Base-by-base conservation (phyloP, 2,329 filamentous ascomycete genomes). In the Harringtonia lauricola region DNA sequence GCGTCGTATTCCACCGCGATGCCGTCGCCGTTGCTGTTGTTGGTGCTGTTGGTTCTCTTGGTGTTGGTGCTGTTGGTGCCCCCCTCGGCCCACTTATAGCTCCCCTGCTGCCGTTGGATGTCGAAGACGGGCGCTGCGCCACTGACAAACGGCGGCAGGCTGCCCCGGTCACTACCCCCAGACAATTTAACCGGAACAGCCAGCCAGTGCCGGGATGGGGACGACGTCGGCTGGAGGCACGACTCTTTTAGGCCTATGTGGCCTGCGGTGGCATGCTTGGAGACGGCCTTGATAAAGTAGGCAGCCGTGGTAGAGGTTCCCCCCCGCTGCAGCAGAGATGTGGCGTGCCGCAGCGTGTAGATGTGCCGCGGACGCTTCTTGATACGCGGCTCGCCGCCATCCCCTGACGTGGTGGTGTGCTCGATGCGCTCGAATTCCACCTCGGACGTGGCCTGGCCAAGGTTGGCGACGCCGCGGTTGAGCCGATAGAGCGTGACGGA, bases 371-470 rank as follows among this genome's bases (percentile, higher is more conserved):
- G 14, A 7, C 28, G 28, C 9, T 9, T 4, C 14, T 17, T 22
- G 19, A 24, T 17, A 5, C 15, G 3, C 4, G n/a, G 4, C 6
- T 5, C 33, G 15, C n/a, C 17, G 33, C 17, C n/a, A n/a, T n/a
- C n/a, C n/a, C n/a, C n/a, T n/a, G n/a, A n/a, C n/a, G n/a, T n/a
- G n/a, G n/a, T n/a, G n/a, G n/a, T 18, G 15, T 21, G 40, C n/a
- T 43, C 41, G 18, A 43, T 6, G 2, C 41, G 41, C 35, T 43
- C 35, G 10, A 43, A 19, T 15, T 17, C 22, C 12, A 43, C 41
- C n/a, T 14, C 21, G 8, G 7, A 13, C 17, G 41, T 28, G 17
- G 41, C 29, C 4, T 14, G 35, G 28, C 41, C 41, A 1, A 43
- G 21, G 1, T 3, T 8, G 9, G 19, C 36, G 28, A 43, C 12